Base-by-base conservation (phyloP, 805 yeast genomes). In the Lachancea kluyveri region DNA sequence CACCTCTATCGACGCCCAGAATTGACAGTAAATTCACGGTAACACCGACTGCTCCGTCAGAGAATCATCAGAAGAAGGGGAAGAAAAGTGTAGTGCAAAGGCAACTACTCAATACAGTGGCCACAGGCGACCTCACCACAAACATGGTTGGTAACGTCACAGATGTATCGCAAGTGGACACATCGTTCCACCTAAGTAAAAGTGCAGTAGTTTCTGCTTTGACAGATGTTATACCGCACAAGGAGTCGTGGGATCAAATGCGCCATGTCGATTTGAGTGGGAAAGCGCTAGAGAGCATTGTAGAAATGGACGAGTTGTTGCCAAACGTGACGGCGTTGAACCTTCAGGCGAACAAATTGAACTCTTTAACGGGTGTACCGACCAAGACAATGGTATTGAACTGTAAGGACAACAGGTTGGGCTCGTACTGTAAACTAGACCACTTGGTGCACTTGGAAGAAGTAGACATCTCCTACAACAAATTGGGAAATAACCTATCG, bases 1-100 rank as follows among this genome's bases (percentile, higher is more conserved):
- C 55, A 8, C 48, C 55, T 6, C 24, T 50, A 13, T 50, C 50
- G 20, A 40, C 48, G n/a, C 57, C 57, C 13, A 43, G 40, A 18
- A 32, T 50, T 18, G 46, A 46, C 32, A 42, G 39, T 12, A 33
- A 35, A 16, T 42, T 31, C 15, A 5, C 14, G 7, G 14, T 24
- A 5, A 18, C 37, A 9, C 17, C 40, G 33, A 39, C 10, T 10
- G 21, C 9, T 10, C 21, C 21, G 26, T n/a, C n/a, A n/a, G n/a
- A n/a, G n/a, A n/a, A n/a, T n/a, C n/a, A n/a, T n/a, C n/a, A n/a
- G n/a, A n/a, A n/a, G n/a, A n/a, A n/a, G n/a, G n/a, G n/a, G n/a
- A n/a, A n/a, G n/a, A n/a, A n/a, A 8, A 8, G 22, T n/a, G 22
- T 20, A 20, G 10, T 8, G 22, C 22, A 20, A 8, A 13, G 26